Conservation (phyloP, 208 protist species). For the Blastocrithidia nonstop region DNA sequence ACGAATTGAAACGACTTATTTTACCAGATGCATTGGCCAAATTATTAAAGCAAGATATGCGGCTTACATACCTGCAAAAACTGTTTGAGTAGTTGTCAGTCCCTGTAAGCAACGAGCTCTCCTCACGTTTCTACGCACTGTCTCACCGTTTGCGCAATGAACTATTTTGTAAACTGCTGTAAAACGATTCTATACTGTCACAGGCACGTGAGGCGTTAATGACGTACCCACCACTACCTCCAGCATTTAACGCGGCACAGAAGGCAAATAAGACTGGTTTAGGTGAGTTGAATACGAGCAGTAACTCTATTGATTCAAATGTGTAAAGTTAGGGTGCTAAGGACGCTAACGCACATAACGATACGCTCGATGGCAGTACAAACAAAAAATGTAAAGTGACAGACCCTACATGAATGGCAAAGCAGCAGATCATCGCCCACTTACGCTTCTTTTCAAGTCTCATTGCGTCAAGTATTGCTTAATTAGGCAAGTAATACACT, state of each 20-base stretch:
- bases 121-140: slow-evolving; percentile 14
- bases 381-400: slow-evolving; percentile 1
- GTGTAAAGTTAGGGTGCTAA: not conserved
- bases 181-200: slow-evolving; percentile 20
- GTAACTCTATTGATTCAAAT: not conserved
- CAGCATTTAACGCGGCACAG: not conserved
- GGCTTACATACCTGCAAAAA: slow-evolving; percentile 23
- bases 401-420: slow-evolving; percentile 9
- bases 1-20: slow-evolving; percentile 19
- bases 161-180: slow-evolving; percentile 31
- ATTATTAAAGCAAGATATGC: slow-evolving; percentile 30
- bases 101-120: slow-evolving; percentile 14
- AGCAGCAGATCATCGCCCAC: slow-evolving; percentile 52
- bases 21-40: slow-evolving; percentile 21
- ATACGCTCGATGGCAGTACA: not conserved
- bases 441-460: slow-evolving; percentile 55
- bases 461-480: slow-evolving; percentile 31
- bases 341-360: not conserved
- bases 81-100: slow-evolving; percentile 7
- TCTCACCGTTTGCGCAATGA: slow-evolving; percentile 52
- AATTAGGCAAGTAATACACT: slow-evolving; percentile 34
- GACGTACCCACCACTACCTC: slow-evolving; percentile 8
- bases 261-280: not conserved
- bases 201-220: slow-evolving; percentile 41
- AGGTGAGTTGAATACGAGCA: not conserved